Base-by-base conservation (phyloP, 2,329 filamentous ascomycete genomes). In the Trichoderma breve region DNA sequence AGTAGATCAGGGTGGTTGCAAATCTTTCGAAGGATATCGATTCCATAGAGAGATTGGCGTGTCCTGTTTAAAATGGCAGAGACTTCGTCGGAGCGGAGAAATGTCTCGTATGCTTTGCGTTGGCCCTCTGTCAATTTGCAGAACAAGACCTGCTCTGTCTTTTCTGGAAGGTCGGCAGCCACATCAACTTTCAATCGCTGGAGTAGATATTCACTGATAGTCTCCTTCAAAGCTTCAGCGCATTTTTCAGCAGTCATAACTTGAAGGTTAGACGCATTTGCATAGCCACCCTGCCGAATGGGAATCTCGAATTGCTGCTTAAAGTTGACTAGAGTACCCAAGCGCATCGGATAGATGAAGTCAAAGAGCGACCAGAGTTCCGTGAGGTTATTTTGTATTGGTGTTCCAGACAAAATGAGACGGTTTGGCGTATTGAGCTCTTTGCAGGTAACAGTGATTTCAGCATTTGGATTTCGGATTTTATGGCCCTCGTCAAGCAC, bases 281-380 rank as follows among this genome's bases (percentile, higher is more conserved):
- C 94, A 81, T 98, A 98, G 5, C 96, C 96, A 60, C 97, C 97
- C 67, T 95, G 89, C 72, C 91, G 92, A 79, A 99, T 99, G 0
- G 96, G 96, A 47, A 97, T 92, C 79, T 98, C 96, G 75, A 99
- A 98, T 73, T 97, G 91, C 73, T 91, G 91, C 60, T 94, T 90
- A 79, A 99, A 99, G 74, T 93, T 94, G 72, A 98, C 92, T 14
- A 98, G 85, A 0, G 93, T 98, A 0, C 96, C 97, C 6, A 99
- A 84, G 15, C 95, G 92, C 93, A 98, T 98, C 0, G 97, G 96
- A 74, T 94, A 98, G 71, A 98, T 92, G 78, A 99, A 99, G 79
- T 99, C 97, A 78, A 99, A 98, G 0, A 99, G 84, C 0, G 95
- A 98, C 95, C 96, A 99, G 0, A 99, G 85, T 80, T 99, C 97